Base-by-base conservation (phyloP, 495 filamentous ascomycete genomes). In the Hypoxylon crocopeplum region DNA sequence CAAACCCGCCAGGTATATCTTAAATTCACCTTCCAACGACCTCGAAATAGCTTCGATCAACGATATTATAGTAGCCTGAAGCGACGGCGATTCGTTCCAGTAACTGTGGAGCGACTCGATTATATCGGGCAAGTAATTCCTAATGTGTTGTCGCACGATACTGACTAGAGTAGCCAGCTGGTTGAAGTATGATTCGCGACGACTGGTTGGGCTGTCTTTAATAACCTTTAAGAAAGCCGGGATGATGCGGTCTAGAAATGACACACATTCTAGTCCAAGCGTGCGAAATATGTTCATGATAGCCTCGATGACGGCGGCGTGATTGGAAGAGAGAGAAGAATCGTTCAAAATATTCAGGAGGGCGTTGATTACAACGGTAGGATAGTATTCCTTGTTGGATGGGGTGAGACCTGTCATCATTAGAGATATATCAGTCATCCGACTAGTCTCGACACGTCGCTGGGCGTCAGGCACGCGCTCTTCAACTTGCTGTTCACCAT, bases 241-340 rank as follows among this genome's bases (percentile, higher is more conserved):
- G 45, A 99, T 89, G 39, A 99, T 96, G 38, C 92, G 88, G 42
- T 87, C 86, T 4, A 99, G 82, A 70, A 97, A 98, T 2, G 90
- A 88, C 24, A 99, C 92, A 68, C 95, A 98, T 69, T 97, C 96
- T 59, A 97, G 72, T 1, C 94, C 94, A 45, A 98, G 77, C 5
- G 95, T 97, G 63, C 93, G 91, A 75, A 98, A 99, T 47, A 98
- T 98, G 50, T 89, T 96, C 84, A 99, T 97, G 59, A 99, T 93
- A 1, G 95, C 93, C 71, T 97, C 94, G 53, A 99, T 92, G n/a
- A 98, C 94, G 7, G 87, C 87, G 2, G 92, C 94, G 67, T 99
- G 94, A 65, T 95, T 91, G 60, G 93, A 88, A 5, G 85, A 81
- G 38, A 98, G 75, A 1, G 94, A 97, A 34, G 84, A 86, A 66